Conservation (phyloP, 768 basidiomycete genomes). For the Mycena rosella region DNA sequence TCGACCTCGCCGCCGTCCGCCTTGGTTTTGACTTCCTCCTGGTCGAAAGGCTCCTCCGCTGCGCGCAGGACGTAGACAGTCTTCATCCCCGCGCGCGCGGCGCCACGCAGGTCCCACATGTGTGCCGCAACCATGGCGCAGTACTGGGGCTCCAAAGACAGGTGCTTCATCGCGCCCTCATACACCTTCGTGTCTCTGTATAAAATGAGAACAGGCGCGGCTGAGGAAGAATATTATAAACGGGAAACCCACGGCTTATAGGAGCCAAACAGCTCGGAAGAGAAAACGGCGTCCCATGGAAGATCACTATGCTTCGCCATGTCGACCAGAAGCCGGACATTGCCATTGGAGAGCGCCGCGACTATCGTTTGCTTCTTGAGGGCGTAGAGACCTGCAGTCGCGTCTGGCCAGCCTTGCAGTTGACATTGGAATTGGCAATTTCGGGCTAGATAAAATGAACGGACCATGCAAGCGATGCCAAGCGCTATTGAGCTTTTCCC, state of each 20-base stretch:
- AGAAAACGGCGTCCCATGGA: slow-evolving; percentile 76
- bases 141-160: slow-evolving; percentile 61
- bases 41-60: slow-evolving; percentile 54
- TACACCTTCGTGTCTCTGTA: slow-evolving; percentile 66
- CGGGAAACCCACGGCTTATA: slow-evolving; percentile 88
- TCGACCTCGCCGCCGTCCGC: slow-evolving; percentile 72
- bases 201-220: background rate
- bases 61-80: slow-evolving; percentile 70
- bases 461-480: slow-evolving; percentile 73
- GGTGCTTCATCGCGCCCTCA: slow-evolving; percentile 61
- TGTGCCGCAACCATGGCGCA: slow-evolving; percentile 79
- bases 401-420: slow-evolving; percentile 68
- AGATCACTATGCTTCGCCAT: slow-evolving; percentile 75
- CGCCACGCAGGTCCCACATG: slow-evolving; percentile 66
- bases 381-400: slow-evolving; percentile 58
- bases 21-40: slow-evolving; percentile 55
- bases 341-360: slow-evolving; percentile 73
- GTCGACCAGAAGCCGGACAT: slow-evolving; percentile 69
- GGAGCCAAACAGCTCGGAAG: slow-evolving; percentile 68
- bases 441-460: slow-evolving; percentile 10
- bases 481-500: slow-evolving; percentile 57
- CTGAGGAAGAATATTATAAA: slow-evolving; percentile 39
- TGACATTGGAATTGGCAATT: background rate
- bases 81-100: slow-evolving; percentile 64
- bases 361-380: slow-evolving; percentile 67